Conservation (phyloP, 495 filamentous ascomycete species). For the Annulohypoxylon bovei region DNA sequence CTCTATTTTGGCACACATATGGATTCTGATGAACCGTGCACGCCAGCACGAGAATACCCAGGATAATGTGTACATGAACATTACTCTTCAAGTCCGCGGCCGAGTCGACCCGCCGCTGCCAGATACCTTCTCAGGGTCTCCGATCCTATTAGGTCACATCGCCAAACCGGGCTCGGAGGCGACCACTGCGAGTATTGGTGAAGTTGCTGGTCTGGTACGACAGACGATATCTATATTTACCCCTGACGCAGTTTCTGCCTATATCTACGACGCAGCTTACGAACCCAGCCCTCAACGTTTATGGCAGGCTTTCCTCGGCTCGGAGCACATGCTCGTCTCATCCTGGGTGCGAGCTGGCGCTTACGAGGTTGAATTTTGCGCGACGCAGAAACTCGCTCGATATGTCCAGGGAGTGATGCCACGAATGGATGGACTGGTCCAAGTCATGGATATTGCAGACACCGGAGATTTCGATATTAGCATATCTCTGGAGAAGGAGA, state of each 20-base stretch:
- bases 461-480: slow-evolving; percentile 51
- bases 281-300: slow-evolving; percentile 51
- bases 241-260: slow-evolving; percentile 42
- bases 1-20: slow-evolving; percentile 52
- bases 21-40: slow-evolving; percentile 51
- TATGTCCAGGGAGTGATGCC: slow-evolving; percentile 54
- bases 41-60: slow-evolving; percentile 32
- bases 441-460: slow-evolving; percentile 46
- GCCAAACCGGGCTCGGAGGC: slow-evolving; percentile 27
- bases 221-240: slow-evolving; percentile 48
- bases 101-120: slow-evolving; percentile 49
- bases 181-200: slow-evolving; percentile 28
- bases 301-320: slow-evolving; percentile 53
- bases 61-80: slow-evolving; percentile 47
- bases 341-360: slow-evolving; percentile 52
- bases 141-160: slow-evolving; percentile 41
- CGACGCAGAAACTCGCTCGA: slow-evolving; percentile 24
- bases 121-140: slow-evolving; percentile 52
- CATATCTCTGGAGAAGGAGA: slow-evolving; percentile 44
- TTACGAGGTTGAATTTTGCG: slow-evolving; percentile 52
- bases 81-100: slow-evolving; percentile 47
- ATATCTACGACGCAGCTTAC: slow-evolving; percentile 49
- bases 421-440: slow-evolving; percentile 51
- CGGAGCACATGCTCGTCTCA: slow-evolving; percentile 50
- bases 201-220: slow-evolving; percentile 46